Evolutionary conservation across 208 protist species (phyloP), one percentile per base, ranked within the genome.

Genomic region (Acanthamoeba polyphaga): DNA sequence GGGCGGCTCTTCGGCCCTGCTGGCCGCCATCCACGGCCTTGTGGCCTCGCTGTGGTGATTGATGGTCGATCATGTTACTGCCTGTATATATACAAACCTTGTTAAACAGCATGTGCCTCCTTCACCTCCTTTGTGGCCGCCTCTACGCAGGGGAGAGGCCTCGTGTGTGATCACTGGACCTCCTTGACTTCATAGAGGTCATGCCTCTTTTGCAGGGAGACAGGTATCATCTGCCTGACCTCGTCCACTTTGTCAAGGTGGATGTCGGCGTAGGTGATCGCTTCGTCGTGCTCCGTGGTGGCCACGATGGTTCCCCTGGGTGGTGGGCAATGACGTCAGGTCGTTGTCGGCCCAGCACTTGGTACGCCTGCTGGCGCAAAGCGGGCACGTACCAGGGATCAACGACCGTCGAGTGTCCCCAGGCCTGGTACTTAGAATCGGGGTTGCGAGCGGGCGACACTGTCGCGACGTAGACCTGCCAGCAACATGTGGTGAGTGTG

Each of bases 371-470:
- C 38, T 43, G 38, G 60, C 70, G 46, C 58, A 95, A 32, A 4
- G 38, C 17, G 5, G 70, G 34, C 60, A 9, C 24, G 24, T 29
- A 95, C 96, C 98, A 98, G 15, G 99, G 99, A 95, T 98, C 97
- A 5, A 98, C 98, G 38, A 99, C 96, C 29, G 99, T 98, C 10
- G 98, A 99, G 95, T 99, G 99, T 3, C 99, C 99, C 98, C 98
- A 99, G 24, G 99, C 99, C 60, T 99, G 97, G 96, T 99, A 99
- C 17, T 97, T 97, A 9, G 98, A 96, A 0, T 94, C 93, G 19
- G 92, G 96, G 88, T 99, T 98, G 60, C 99, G 97, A 3, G 99
- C 99, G 29, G 99, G 99, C 15, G 99, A 99, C 62, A 98, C 98
- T 24, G 98, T 95, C 13, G 98, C 95, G 13, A 99, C 99, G 94